phyloP scores from a whole-genome alignment of 2,329 filamentous ascomycete species.

The Curvularia spicifera region DNA sequence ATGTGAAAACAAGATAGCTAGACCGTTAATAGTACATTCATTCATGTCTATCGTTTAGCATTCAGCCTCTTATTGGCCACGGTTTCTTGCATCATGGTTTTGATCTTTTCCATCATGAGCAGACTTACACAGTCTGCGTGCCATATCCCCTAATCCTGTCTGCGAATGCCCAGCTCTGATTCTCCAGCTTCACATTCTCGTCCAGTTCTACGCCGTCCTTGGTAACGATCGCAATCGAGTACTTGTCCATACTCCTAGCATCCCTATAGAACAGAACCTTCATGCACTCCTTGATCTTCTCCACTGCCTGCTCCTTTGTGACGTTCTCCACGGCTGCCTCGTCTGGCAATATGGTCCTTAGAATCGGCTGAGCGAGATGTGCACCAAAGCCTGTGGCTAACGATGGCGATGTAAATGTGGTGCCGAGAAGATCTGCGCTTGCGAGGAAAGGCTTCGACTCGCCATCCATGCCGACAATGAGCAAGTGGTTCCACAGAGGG shows the following conservation, averaged over 20 bases:
- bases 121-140: constrained; percentile 65
- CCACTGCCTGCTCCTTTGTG: constrained; percentile 77
- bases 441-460: constrained; percentile 86
- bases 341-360: constrained; percentile 83
- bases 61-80: constrained; percentile 13
- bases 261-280: constrained; percentile 98
- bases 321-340: constrained; percentile 77
- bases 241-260: constrained; percentile 87
- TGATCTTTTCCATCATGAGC: not conserved
- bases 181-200: constrained; percentile 85
- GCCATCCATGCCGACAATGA: constrained; percentile 84
- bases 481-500: constrained; percentile 94
- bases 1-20: constrained; percentile 7
- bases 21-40: constrained; percentile 40
- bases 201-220: constrained; percentile 84
- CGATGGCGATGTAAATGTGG: constrained; percentile 85
- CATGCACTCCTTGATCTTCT: constrained; percentile 89
- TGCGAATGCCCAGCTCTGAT: constrained; percentile 98
- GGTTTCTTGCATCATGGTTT: constrained; percentile 7
- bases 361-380: constrained; percentile 89
- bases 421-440: constrained; percentile 88
- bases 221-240: constrained; percentile 88
- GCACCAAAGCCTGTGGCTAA: constrained; percentile 93
- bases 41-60: constrained; percentile 45
- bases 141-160: constrained; percentile 95